phyloP scores from a whole-genome alignment of 306 rosid genomes.

The Vachellia collinsii region DNA sequence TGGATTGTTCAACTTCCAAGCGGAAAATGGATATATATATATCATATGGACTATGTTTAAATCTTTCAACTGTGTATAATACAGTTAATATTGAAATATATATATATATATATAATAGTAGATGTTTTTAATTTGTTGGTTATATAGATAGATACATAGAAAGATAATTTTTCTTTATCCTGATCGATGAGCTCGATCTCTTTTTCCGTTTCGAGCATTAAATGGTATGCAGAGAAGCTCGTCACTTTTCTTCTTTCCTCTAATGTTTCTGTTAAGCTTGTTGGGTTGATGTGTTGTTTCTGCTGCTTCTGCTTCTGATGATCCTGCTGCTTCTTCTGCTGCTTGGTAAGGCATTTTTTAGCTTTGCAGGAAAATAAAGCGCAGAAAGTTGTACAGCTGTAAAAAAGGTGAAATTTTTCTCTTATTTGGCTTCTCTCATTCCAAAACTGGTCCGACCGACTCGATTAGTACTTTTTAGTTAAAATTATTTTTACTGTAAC shows the following conservation, averaged over 20 bases:
- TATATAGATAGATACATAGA: too few relatives aligned
- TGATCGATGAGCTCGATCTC: background rate
- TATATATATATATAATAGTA: background rate
- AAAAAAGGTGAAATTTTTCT: conserved; percentile 42
- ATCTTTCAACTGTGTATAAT: conserved; percentile 56
- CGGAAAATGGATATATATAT: conserved; percentile 5
- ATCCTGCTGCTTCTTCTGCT: conserved; percentile 40
- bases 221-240: conserved; percentile 48
- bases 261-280: conserved; percentile 49
- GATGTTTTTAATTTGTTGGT: background rate
- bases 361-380: conserved; percentile 62
- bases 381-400: conserved; percentile 61
- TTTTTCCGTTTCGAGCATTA: conserved; percentile 46
- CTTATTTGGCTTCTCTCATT: conserved; percentile 18
- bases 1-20: conserved; percentile 38
- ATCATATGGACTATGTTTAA: conserved; percentile 31
- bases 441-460: background rate
- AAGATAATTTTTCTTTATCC: background rate
- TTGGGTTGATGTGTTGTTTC: conserved; percentile 51
- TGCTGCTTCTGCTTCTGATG: conserved; percentile 41
- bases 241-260: conserved; percentile 41
- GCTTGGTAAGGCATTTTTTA: conserved; percentile 60
- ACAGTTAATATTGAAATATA: conserved; percentile 34
- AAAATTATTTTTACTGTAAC: background rate
- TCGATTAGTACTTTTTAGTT: conserved; percentile 5